Evolutionary conservation across 305 asterid species (phyloP), one percentile per base, ranked within the genome.

Genomic region (Lippia alba): DNA sequence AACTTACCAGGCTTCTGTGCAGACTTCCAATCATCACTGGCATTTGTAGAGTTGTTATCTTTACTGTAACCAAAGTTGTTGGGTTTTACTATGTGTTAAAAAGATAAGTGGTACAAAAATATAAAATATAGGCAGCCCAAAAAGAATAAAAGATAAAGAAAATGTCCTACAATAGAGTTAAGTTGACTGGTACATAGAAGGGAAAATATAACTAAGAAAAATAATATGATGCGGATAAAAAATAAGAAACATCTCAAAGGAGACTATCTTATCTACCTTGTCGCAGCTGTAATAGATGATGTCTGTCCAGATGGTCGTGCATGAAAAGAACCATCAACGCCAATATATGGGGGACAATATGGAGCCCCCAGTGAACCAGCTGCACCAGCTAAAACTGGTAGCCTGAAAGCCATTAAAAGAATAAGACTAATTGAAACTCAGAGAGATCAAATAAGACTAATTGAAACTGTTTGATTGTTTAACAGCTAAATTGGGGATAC

Each of bases 371-470:
- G 61, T 17, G 96, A 89, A 64, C 97, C 97, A 70, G 95, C 94
- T 68, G 96, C 89, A 69, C 99, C 97, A 74, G 99, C 95, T 80
- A 94, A 80, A 78, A 91, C 88, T n/a, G 99, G 98, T 56, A 94
- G 80, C 99, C 99, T 94, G 87, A 70, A 34, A 6, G 40, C 40
- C 40, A 34, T 34, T 34, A 34, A 3, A 34, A 34, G 6, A 34
- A 2, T 34, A 34, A 34, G 40, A 34, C 40, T 34, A 34, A 6
- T 34, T 34, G 6, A 34, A 34, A 34, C 3, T 34, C n/a, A n/a
- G n/a, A n/a, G n/a, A n/a, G n/a, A n/a, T n/a, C n/a, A n/a, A n/a
- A n/a, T n/a, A n/a, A n/a, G n/a, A n/a, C n/a, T n/a, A n/a, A n/a
- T n/a, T n/a, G n/a, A n/a, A n/a, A n/a, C n/a, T n/a, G 40, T 34